Percentiles rank a stretch among this genome's conserved stretches.
Evolutionary conservation across 345 rosid species (phyloP).

Genomic region (Populus deltoides): DNA sequence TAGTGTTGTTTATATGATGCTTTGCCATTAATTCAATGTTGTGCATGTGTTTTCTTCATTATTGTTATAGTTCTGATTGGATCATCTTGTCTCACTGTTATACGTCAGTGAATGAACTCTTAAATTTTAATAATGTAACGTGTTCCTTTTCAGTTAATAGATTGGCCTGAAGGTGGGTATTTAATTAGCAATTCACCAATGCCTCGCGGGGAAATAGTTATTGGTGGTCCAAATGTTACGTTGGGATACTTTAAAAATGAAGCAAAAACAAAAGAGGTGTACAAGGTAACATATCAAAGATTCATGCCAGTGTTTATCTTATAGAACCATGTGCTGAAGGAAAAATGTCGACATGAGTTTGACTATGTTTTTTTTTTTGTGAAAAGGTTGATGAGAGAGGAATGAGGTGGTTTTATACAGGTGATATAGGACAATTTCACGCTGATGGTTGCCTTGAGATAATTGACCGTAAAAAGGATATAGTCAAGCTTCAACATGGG

Average conservation of each 20-base stretch:
- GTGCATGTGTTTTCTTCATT: neutral
- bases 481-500: conserved; percentile 97
- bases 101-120: neutral
- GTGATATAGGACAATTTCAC: conserved; percentile 90
- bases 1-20: neutral
- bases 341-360: neutral
- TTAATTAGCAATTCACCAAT: conserved; percentile 64
- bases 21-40: neutral
- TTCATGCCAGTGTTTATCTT: conserved; percentile 1
- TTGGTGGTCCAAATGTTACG: conserved; percentile 92
- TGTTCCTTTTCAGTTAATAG: conserved; percentile 60
- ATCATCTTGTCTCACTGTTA: neutral
- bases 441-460: conserved; percentile 97
- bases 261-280: conserved; percentile 79
- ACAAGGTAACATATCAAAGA: conserved; percentile 54
- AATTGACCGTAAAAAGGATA: conserved; percentile 92
- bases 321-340: neutral
- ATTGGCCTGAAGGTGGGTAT: conserved; percentile 98
- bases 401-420: conserved; percentile 97
- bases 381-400: conserved; percentile 87
- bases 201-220: conserved; percentile 96
- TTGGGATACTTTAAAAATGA: conserved; percentile 90
- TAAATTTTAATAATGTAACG: neutral
- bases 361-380: neutral
- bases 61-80: neutral